These are phyloP conservation scores for Przewalskia tangutica DNA, from an alignment of 257 asterid species.

Conservation along the genomic window DNA sequence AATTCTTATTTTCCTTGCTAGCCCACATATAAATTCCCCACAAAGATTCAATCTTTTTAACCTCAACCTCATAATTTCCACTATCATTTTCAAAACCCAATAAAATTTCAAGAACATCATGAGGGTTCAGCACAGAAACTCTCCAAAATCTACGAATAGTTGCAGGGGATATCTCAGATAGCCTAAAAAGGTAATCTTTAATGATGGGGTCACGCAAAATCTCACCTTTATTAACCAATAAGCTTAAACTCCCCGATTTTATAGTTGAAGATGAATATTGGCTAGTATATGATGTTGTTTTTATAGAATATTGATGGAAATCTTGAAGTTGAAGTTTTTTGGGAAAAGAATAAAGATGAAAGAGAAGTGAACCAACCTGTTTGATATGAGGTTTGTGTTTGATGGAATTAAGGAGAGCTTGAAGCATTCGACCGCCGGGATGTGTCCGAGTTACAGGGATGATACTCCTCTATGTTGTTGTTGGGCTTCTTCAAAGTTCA, in stretches of 20 bases:
- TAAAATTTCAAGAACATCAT: constrained; percentile 62
- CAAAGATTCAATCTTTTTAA: constrained; percentile 49
- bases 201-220: constrained; percentile 21
- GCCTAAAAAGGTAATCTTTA: constrained; percentile 38
- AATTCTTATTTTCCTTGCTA: constrained; percentile 29
- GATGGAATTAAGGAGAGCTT: constrained; percentile 1
- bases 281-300: constrained; percentile 12
- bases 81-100: constrained; percentile 39
- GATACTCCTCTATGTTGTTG: background rate
- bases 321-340: background rate
- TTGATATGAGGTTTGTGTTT: constrained; percentile 4
- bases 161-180: constrained; percentile 51
- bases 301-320: constrained; percentile 3
- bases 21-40: constrained; percentile 73
- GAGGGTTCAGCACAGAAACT: constrained; percentile 43
- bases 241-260: constrained; percentile 20
- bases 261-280: constrained; percentile 20
- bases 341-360: background rate
- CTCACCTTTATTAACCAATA: constrained; percentile 26
- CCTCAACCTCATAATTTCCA: constrained; percentile 33
- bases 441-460: background rate
- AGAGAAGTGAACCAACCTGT: constrained; percentile 15
- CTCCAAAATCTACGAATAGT: constrained; percentile 66
- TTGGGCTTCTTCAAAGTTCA: background rate
- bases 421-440: constrained; percentile 22